phyloP scores from a whole-genome alignment of 139 green algal genomes.

The Picocystis salinarum region DNA sequence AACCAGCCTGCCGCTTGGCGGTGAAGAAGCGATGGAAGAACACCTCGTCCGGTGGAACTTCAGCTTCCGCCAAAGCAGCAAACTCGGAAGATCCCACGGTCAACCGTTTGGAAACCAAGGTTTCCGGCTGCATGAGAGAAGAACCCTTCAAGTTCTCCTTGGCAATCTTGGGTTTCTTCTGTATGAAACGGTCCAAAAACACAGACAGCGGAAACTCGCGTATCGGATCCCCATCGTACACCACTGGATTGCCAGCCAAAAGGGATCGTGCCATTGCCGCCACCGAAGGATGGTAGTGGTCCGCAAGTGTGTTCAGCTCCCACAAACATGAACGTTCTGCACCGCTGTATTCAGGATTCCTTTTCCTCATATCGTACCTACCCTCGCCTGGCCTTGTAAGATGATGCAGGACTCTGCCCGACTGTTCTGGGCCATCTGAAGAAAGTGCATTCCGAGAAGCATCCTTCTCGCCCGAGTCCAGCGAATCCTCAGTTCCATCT shows the following conservation, averaged over 20 bases:
- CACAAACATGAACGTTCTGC: slow-evolving; percentile 64
- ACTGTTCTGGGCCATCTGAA: too few relatives aligned
- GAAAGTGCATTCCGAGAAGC: too few relatives aligned
- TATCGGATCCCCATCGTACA: slow-evolving; percentile 78
- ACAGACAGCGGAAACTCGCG: slow-evolving; percentile 47
- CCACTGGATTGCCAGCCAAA: slow-evolving; percentile 46
- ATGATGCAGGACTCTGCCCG: too few relatives aligned
- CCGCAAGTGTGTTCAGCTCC: slow-evolving; percentile 62
- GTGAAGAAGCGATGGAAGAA: slow-evolving; percentile 1
- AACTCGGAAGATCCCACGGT: slow-evolving; percentile 36
- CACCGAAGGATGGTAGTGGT: slow-evolving; percentile 72
- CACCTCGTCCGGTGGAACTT: slow-evolving; percentile 45
- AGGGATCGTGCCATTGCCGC: slow-evolving; percentile 65
- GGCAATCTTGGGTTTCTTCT: slow-evolving; percentile 67
- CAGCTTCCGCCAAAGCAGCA: slow-evolving; percentile 29
- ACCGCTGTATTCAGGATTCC: slow-evolving; percentile 47
- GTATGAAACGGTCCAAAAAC: slow-evolving; percentile 89
- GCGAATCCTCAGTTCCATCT: too few relatives aligned
- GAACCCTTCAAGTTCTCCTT: slow-evolving; percentile 9
- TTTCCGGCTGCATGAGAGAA: slow-evolving; percentile 73
- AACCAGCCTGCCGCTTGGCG: background rate
- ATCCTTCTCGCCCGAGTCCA: too few relatives aligned
- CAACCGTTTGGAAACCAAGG: too few relatives aligned
- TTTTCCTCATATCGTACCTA: slow-evolving; percentile 65
- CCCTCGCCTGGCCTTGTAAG: slow-evolving; percentile 23